Conservation (phyloP, 2,329 filamentous ascomycete species). For the Fulvia fulva region DNA sequence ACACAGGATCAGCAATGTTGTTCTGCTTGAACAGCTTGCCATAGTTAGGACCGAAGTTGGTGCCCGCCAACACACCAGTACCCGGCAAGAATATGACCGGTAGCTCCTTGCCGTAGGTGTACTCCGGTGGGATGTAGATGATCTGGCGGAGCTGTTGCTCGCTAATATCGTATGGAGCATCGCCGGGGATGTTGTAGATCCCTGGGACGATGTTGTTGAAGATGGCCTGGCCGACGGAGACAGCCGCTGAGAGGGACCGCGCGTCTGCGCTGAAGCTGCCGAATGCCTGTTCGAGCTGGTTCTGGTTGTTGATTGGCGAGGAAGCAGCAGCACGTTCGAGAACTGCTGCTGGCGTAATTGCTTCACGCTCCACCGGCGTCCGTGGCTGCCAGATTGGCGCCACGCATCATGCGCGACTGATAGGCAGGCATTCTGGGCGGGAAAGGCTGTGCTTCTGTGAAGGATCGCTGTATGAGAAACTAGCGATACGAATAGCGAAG, state of each 20-base stretch:
- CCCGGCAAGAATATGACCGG: conserved; percentile 53
- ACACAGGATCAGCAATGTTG: conserved; percentile 48
- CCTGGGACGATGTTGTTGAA: conserved; percentile 23
- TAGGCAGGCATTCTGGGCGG: not conserved
- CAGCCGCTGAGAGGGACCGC: conserved; percentile 13
- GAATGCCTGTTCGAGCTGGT: conserved; percentile 16
- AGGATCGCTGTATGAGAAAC: not conserved
- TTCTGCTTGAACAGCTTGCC: conserved; percentile 45
- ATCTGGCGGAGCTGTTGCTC: conserved; percentile 48
- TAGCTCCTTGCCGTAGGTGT: conserved; percentile 43
- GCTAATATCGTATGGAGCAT: conserved; percentile 48
- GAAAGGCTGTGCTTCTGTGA: not conserved
- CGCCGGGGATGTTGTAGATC: conserved; percentile 37
- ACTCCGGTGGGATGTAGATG: conserved; percentile 50
- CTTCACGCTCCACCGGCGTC: conserved; percentile 17
- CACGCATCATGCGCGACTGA: not conserved
- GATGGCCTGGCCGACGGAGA: conserved; percentile 20
- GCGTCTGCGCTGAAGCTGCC: conserved; percentile 13
- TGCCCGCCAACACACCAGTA: conserved; percentile 47
- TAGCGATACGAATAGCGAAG: not conserved
- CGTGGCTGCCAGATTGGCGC: conserved; percentile 11
- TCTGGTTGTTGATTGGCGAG: conserved; percentile 15
- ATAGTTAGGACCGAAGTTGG: conserved; percentile 45
- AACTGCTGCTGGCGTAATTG: conserved; percentile 5
- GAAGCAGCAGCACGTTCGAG: not conserved